Base-by-base conservation (phyloP, 345 rosid genomes). In the Linum lewisii region DNA sequence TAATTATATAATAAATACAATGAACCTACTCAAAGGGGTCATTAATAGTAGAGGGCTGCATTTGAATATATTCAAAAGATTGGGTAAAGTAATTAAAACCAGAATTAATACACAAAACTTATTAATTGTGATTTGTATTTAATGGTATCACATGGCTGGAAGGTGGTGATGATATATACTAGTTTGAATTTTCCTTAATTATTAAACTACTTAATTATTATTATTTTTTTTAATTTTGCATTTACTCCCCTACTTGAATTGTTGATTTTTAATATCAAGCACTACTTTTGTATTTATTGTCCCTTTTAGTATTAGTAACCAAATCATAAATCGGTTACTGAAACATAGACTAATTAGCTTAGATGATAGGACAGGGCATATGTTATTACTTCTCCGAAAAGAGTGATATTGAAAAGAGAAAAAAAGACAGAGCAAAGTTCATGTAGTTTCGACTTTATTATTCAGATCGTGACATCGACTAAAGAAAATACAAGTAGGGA, bases 11-110 rank as follows among this genome's bases (percentile, higher is more conserved):
- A 42, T 42, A 42, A 42, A 42, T 42, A 7, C 47, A 42, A 42
- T 42, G 47, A 42, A 42, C 47, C 47, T 42, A 42, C 47, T 42
- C 47, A 42, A 42, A 42, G 47, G 47, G 38, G 47, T 42, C 47
- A 42, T 42, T 42, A 42, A 42, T 42, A 42, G 34, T 29, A 29
- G 34, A 4, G 7, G 18, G 47, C 47, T 42, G 47, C 47, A 14
- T 42, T 42, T 11, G 15, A 42, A 42, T 42, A 42, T 42, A 42
- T 42, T 42, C 47, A 42, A 42, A n/a, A 14, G 47, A 42, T 42
- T 42, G 47, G 47, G 47, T 42, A 11, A n/a, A 42, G 47, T 42
- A 42, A 42, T 42, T 42, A 11, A 42, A 42, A 42, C 14, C 16
- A 11, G 14, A 34, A 34, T 6, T 5, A 42, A 42, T 42, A 42